phyloP scores from a whole-genome alignment of 2,329 filamentous ascomycete species.

The Colletotrichum coccodes region DNA sequence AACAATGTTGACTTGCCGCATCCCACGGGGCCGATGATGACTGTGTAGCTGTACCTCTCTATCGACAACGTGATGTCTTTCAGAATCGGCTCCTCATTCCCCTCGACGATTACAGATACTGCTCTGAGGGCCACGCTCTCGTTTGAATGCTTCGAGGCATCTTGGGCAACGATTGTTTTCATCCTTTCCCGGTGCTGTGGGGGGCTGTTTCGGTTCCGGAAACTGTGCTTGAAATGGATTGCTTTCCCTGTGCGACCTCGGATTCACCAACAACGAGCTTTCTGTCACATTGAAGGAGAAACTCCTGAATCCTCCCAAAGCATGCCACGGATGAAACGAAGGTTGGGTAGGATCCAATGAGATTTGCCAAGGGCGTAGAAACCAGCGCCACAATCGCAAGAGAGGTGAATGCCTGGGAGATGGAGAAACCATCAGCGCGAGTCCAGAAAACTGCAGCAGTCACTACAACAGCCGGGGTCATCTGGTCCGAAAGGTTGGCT shows the following conservation, averaged over 20 bases:
- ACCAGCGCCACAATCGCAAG: constrained; percentile 36
- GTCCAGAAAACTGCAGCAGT: constrained; percentile 27
- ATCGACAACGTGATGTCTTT: constrained; percentile 9
- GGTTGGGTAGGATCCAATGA: constrained; percentile 26
- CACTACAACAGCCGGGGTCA: constrained; percentile 6
- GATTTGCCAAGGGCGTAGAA: constrained; percentile 33
- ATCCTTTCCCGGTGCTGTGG: too few species aligned
- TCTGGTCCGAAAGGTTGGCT: constrained; percentile 17
- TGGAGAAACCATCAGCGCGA: constrained; percentile 22
- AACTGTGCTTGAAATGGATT: background rate
- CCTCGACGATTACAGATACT: background rate
- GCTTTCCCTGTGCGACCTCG: background rate
- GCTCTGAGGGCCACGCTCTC: too few species aligned
- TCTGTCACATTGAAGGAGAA: constrained; percentile 25
- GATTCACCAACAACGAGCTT: background rate
- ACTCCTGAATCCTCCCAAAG: constrained; percentile 36
- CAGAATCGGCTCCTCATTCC: constrained; percentile 8
- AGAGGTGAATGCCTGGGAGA: constrained; percentile 35
- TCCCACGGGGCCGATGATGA: constrained; percentile 16
- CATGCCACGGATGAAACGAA: constrained; percentile 19
- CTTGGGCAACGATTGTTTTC: too few species aligned
- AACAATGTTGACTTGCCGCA: constrained; percentile 36
- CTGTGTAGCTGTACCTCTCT: constrained; percentile 8
- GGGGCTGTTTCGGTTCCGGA: too few species aligned
- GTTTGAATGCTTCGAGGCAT: too few species aligned